Percentiles rank a stretch among this genome's conserved stretches.
phyloP scores from a whole-genome alignment of 2,329 filamentous ascomycete genomes.

The Trichoderma sp. region DNA sequence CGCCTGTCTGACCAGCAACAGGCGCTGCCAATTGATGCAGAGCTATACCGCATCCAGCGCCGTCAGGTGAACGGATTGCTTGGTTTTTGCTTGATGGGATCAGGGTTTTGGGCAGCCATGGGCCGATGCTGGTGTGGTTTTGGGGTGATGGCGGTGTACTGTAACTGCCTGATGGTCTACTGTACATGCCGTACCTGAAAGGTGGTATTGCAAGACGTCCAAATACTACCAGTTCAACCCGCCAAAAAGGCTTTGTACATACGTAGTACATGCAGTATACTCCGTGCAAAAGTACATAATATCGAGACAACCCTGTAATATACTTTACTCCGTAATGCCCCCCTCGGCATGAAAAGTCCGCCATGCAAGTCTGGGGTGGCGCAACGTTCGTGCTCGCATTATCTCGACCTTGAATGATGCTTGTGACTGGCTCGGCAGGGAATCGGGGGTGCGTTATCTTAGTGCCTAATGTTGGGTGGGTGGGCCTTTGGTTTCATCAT shows the following conservation, averaged over 20 bases:
- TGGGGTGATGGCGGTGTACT: no score
- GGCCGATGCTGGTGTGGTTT: background rate
- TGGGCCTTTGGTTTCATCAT: slow-evolving; percentile 5
- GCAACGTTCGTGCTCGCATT: background rate
- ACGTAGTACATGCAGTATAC: no score
- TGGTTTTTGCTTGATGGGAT: background rate
- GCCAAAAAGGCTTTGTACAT: background rate
- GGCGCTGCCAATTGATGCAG: background rate
- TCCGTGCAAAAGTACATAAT: no score
- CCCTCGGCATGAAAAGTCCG: no score
- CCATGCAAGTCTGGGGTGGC: background rate
- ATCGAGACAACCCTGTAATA: no score
- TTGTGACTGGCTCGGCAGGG: background rate
- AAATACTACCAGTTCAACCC: no score
- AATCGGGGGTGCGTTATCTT: background rate
- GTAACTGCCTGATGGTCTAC: no score
- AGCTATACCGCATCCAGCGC: background rate
- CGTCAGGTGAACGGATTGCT: slow-evolving; percentile 4
- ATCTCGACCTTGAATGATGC: background rate
- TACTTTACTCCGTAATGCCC: no score
- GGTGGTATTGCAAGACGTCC: background rate
- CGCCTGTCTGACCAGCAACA: background rate
- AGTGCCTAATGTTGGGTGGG: background rate
- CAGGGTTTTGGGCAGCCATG: slow-evolving; percentile 1
- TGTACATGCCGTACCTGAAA: background rate